These are phyloP conservation scores for Magnusiomyces clavatus DNA, from an alignment of 1,139 yeast genomes.

Conservation along the genomic window DNA sequence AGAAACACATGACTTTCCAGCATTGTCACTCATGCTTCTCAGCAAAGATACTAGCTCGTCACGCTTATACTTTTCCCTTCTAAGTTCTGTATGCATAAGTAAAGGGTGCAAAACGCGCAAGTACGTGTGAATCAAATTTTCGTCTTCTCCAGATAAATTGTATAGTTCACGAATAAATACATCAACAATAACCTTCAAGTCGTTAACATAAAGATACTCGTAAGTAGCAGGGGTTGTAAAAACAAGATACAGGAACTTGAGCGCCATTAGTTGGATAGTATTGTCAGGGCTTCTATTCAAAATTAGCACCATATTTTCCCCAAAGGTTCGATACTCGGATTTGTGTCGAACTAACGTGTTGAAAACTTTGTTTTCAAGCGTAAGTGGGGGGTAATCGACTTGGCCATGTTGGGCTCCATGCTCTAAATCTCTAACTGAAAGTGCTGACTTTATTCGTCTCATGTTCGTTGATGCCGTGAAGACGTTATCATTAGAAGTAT, in stretches of 20 bases:
- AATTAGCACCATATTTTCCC: slow-evolving; percentile 50
- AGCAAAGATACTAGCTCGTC: slow-evolving; percentile 48
- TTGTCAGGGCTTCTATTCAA: slow-evolving; percentile 73
- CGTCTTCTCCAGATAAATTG: slow-evolving; percentile 54
- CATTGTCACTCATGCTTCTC: slow-evolving; percentile 34
- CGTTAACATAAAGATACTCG: slow-evolving; percentile 62
- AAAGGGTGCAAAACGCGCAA: slow-evolving; percentile 70
- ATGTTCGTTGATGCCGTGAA: background rate
- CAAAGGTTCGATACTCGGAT: slow-evolving; percentile 40
- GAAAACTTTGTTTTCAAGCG: slow-evolving; percentile 28
- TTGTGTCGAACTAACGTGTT: slow-evolving; percentile 20
- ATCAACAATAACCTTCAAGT: slow-evolving; percentile 77
- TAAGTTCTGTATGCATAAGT: slow-evolving; percentile 44
- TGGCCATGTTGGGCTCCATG: background rate
- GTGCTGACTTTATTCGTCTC: background rate
- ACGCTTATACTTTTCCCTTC: slow-evolving; percentile 50
- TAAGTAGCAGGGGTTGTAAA: slow-evolving; percentile 60
- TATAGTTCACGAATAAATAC: slow-evolving; percentile 73
- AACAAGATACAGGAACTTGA: slow-evolving; percentile 68
- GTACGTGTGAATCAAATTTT: slow-evolving; percentile 63
- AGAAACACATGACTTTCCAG: slow-evolving; percentile 10
- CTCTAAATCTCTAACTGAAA: background rate
- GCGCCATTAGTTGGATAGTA: slow-evolving; percentile 65
- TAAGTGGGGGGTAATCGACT: background rate
- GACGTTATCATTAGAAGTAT: background rate